Evolutionary conservation across 768 basidiomycete genomes (phyloP).

Genomic region (Boletus pseudopeckii): DNA sequence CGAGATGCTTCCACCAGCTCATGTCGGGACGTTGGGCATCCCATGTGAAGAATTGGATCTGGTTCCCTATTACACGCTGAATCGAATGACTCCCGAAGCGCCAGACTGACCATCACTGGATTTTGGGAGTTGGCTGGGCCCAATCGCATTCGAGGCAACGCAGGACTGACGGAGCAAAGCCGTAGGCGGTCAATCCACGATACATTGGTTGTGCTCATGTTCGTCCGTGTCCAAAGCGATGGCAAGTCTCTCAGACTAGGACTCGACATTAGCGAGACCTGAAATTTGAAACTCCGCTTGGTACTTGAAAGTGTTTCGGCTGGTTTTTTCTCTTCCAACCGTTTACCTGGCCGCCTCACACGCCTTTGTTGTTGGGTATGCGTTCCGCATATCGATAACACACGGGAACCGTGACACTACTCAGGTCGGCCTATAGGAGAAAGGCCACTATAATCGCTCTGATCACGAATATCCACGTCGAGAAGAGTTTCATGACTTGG

Average conservation of each 20-base stretch:
- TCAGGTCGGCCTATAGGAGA: constrained; percentile 47
- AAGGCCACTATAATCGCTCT: constrained; percentile 83
- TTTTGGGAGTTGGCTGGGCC: constrained; percentile 52
- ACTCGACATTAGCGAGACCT: not conserved
- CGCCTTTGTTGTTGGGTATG: constrained; percentile 46
- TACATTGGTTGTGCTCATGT: constrained; percentile 10
- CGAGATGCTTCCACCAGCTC: constrained; percentile 83
- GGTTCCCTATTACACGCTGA: not conserved
- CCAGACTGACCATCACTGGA: constrained; percentile 59
- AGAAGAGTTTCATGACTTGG: constrained; percentile 87
- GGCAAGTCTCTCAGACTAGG: no score
- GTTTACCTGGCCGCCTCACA: constrained; percentile 46
- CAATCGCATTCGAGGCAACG: constrained; percentile 60
- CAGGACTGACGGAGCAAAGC: constrained; percentile 30
- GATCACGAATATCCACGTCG: constrained; percentile 64
- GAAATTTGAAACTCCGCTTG: constrained; percentile 26
- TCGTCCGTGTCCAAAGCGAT: not conserved
- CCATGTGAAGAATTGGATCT: constrained; percentile 90
- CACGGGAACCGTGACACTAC: constrained; percentile 39
- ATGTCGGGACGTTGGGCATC: constrained; percentile 50
- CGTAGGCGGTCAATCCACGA: constrained; percentile 25
- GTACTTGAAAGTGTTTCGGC: not conserved
- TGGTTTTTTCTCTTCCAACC: constrained; percentile 23
- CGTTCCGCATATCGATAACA: constrained; percentile 59
- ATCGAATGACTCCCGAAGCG: not conserved